A percentile compares a stretch with the other conserved stretches of the same genome.
Conservation (phyloP, 306 rosid genomes). For the Rosa multiflora region DNA sequence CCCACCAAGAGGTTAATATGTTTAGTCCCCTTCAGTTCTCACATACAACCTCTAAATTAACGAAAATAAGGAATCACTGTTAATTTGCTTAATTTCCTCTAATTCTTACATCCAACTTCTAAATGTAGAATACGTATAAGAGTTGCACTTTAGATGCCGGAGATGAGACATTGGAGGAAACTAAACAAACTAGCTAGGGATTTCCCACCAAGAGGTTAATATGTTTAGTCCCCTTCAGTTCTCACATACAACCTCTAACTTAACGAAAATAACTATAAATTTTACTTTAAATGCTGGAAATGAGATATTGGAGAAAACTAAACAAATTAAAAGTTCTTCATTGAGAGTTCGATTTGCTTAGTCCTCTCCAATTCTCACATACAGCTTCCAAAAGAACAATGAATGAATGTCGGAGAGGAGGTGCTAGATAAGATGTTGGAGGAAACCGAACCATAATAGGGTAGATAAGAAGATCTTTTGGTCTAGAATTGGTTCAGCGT, state of each 20-base stretch:
- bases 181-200: neutral
- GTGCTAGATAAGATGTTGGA: neutral
- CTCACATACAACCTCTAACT: neutral
- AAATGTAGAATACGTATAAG: neutral
- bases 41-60: neutral
- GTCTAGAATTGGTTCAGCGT: neutral
- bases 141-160: neutral
- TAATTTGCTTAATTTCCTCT: neutral
- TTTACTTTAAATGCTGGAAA: neutral
- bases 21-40: constrained; percentile 11
- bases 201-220: neutral
- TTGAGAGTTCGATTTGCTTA: neutral
- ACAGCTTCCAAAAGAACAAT: neutral
- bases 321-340: neutral
- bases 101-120: neutral
- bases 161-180: constrained; percentile 12
- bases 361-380: constrained; percentile 12
- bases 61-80: no score
- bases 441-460: neutral
- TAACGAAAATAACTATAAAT: neutral
- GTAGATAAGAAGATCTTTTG: neutral
- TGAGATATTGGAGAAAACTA: constrained; percentile 18
- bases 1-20: neutral
- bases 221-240: constrained; percentile 1
- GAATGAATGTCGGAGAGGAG: neutral